Evolutionary conservation across 108 stramenopile genomes (phyloP).

Genomic region (Skeletonema marinoi): DNA sequence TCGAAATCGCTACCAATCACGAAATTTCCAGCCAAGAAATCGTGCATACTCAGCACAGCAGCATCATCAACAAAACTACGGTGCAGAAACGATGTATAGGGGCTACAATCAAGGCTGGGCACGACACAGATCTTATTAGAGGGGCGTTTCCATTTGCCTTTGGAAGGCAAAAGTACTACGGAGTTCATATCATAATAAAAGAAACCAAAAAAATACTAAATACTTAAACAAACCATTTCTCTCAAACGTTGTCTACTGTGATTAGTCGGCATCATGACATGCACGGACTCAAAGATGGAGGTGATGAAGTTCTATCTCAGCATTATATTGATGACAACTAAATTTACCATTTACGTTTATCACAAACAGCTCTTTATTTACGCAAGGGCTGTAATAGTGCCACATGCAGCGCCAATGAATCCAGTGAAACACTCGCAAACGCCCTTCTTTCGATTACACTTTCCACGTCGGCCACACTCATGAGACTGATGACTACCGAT

Average conservation of each 20-base stretch:
- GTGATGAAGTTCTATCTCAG: too few species aligned
- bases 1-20: not conserved
- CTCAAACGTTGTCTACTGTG: not conserved
- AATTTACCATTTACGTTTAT: too few species aligned
- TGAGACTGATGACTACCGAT: constrained; percentile 49
- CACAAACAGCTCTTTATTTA: not conserved
- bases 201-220: not conserved
- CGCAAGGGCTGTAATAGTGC: constrained; percentile 27
- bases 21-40: not conserved
- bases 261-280: too few species aligned
- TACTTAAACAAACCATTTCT: not conserved
- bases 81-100: not conserved
- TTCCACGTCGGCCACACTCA: constrained; percentile 78
- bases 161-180: not conserved
- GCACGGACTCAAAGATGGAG: too few species aligned
- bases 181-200: not conserved
- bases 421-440: constrained; percentile 77
- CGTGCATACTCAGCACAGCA: not conserved
- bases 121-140: not conserved
- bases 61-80: not conserved
- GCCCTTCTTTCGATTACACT: constrained; percentile 71
- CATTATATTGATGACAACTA: too few species aligned
- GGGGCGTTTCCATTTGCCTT: not conserved
- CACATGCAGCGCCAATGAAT: constrained; percentile 43
- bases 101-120: not conserved